Evolutionary conservation across 345 rosid species (phyloP).

Genomic region (Geranium rotundifolium): DNA sequence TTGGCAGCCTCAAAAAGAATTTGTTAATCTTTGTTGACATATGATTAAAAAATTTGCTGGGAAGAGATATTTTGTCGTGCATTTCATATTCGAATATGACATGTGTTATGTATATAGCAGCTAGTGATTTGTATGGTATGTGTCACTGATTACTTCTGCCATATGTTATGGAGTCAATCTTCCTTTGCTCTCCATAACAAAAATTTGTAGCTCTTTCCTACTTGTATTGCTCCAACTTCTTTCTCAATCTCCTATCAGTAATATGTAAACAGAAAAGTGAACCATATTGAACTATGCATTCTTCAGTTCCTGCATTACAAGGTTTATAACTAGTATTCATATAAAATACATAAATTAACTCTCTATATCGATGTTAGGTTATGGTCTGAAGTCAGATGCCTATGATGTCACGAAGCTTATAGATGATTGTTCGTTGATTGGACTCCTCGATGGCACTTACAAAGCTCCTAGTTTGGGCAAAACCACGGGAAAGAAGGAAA

Average conservation of each 20-base stretch:
- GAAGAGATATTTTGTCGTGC: no score
- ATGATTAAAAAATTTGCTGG: no score
- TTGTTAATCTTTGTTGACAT: no score
- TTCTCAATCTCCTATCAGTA: neutral
- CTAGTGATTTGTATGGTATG: no score
- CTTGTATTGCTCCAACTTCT: neutral
- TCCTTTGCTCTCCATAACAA: no score
- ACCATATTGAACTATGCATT: neutral
- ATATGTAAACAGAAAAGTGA: no score
- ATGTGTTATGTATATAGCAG: no score
- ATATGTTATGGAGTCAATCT: no score
- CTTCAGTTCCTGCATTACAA: neutral
- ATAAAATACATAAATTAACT: conserved; percentile 5
- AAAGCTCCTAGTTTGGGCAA: conserved; percentile 48
- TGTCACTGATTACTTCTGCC: no score
- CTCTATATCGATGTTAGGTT: conserved; percentile 36
- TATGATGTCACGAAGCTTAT: conserved; percentile 60
- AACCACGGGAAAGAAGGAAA: conserved; percentile 49
- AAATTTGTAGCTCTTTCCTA: no score
- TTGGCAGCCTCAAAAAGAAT: no score
- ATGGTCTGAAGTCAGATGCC: conserved; percentile 74
- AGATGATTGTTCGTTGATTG: conserved; percentile 58
- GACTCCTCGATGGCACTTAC: conserved; percentile 68
- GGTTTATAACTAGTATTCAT: neutral
- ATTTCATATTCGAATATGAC: no score